phyloP scores from a whole-genome alignment of 345 rosid genomes.

The Moringa oleifera region DNA sequence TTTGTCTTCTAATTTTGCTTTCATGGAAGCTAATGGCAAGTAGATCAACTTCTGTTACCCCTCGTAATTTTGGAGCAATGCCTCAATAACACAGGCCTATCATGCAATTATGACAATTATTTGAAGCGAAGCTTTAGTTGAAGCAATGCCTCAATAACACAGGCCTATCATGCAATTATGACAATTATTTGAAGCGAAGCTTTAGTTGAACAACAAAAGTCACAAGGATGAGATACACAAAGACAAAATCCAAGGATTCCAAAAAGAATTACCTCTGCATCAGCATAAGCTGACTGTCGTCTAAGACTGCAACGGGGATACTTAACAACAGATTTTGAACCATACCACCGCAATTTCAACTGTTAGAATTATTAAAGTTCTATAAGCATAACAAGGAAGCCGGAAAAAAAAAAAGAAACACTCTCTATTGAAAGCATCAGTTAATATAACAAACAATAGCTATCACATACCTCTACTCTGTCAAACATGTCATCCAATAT shows the following conservation, averaged over 20 bases:
- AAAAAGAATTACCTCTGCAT: slow-evolving; percentile 75
- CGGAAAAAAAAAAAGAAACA: background rate
- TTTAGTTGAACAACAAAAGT: background rate
- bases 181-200: background rate
- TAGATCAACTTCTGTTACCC: no score
- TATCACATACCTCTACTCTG: slow-evolving; percentile 73
- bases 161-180: background rate
- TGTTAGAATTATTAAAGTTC: slow-evolving; percentile 19
- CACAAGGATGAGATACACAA: background rate
- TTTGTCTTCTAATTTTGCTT: no score
- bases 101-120: background rate
- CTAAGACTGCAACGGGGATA: slow-evolving; percentile 95
- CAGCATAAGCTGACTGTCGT: slow-evolving; percentile 77
- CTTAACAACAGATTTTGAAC: slow-evolving; percentile 87
- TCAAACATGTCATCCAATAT: slow-evolving; percentile 96
- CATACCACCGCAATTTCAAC: slow-evolving; percentile 83
- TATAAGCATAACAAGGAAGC: background rate
- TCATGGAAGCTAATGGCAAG: no score
- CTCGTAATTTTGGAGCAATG: no score
- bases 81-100: no score
- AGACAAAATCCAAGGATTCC: background rate
- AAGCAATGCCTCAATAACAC: no score
- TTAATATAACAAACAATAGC: background rate
- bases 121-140: background rate
- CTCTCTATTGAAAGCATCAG: background rate